Percentiles rank a stretch among this genome's conserved stretches.
These are phyloP conservation scores for Fusarium oxysporum DNA, from an alignment of 2,329 filamentous ascomycete species.

Conservation along the genomic window DNA sequence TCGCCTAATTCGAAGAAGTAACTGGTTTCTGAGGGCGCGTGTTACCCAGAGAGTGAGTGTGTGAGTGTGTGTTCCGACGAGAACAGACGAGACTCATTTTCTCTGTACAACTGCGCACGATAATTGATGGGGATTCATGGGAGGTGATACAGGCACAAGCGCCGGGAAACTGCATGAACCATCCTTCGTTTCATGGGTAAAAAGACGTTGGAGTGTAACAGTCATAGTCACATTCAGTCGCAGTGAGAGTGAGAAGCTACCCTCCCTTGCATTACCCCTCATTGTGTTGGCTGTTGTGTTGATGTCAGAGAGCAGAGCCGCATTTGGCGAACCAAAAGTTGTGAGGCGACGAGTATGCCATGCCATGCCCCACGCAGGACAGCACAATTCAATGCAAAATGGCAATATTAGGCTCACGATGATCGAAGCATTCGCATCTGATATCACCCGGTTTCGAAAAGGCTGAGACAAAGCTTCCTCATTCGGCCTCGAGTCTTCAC, in stretches of 20 bases:
- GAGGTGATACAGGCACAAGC: slow-evolving; percentile 5
- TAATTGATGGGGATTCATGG: neutral
- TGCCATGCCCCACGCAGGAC: neutral
- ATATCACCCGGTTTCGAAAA: slow-evolving; percentile 1
- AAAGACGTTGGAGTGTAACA: neutral
- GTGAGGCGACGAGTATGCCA: neutral
- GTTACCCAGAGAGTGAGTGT: neutral
- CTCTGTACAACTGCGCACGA: neutral
- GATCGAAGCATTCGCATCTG: neutral
- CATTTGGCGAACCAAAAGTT: slow-evolving; percentile 17
- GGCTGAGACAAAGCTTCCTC: neutral
- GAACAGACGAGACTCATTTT: neutral
- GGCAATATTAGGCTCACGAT: neutral
- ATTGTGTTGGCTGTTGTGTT: neutral
- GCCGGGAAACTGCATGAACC: slow-evolving; percentile 4
- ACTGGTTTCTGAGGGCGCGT: neutral
- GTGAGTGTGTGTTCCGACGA: neutral
- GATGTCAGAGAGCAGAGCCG: slow-evolving; percentile 5
- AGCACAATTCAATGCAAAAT: neutral
- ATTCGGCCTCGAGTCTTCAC: neutral
- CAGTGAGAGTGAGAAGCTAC: neutral
- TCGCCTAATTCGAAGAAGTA: neutral
- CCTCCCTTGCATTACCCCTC: neutral
- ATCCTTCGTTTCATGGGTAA: neutral
- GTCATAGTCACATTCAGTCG: neutral